Percentiles rank a stretch among this genome's conserved stretches.
Evolutionary conservation across 1,284 basidiomycete genomes (phyloP).

Genomic region (Chondrostereum purpureum): DNA sequence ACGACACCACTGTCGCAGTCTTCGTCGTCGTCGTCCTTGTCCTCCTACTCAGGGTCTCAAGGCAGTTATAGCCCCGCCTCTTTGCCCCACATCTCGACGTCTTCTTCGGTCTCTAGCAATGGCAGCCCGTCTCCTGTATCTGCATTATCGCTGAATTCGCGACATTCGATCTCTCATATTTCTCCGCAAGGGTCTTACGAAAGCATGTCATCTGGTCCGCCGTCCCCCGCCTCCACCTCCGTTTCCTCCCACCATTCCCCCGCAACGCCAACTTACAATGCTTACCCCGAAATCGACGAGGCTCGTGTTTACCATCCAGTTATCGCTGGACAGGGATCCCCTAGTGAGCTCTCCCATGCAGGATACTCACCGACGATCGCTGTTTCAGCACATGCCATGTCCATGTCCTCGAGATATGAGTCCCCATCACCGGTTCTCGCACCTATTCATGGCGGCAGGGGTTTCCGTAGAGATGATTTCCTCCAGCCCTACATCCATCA

Average conservation of each 20-base stretch:
- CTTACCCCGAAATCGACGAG: not conserved
- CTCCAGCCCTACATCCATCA: slow-evolving; percentile 32
- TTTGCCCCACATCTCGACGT: slow-evolving; percentile 21
- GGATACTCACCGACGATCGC: slow-evolving; percentile 23
- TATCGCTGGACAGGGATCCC: slow-evolving; percentile 23
- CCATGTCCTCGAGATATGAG: slow-evolving; percentile 28
- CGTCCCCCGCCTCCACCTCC: slow-evolving; percentile 19
- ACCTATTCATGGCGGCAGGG: slow-evolving; percentile 43
- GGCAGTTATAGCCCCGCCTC: slow-evolving; percentile 19
- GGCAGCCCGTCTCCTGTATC: slow-evolving; percentile 24
- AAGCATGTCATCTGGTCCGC: slow-evolving; percentile 21
- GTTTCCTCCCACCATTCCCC: not conserved
- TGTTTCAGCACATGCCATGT: slow-evolving; percentile 20
- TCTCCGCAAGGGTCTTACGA: slow-evolving; percentile 31
- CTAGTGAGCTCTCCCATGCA: slow-evolving; percentile 26
- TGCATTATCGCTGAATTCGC: slow-evolving; percentile 26
- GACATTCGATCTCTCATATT: slow-evolving; percentile 41
- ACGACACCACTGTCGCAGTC: slow-evolving; percentile 32
- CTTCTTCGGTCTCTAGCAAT: slow-evolving; percentile 16
- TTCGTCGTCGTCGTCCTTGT: slow-evolving; percentile 21
- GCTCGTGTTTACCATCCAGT: slow-evolving; percentile 15
- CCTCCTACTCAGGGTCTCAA: slow-evolving; percentile 27
- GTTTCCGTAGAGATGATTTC: slow-evolving; percentile 17
- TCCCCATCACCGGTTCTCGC: slow-evolving; percentile 50
- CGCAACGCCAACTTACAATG: slow-evolving; percentile 3